These are phyloP conservation scores for Obba rivulosa DNA, from an alignment of 768 basidiomycete genomes.

Conservation along the genomic window DNA sequence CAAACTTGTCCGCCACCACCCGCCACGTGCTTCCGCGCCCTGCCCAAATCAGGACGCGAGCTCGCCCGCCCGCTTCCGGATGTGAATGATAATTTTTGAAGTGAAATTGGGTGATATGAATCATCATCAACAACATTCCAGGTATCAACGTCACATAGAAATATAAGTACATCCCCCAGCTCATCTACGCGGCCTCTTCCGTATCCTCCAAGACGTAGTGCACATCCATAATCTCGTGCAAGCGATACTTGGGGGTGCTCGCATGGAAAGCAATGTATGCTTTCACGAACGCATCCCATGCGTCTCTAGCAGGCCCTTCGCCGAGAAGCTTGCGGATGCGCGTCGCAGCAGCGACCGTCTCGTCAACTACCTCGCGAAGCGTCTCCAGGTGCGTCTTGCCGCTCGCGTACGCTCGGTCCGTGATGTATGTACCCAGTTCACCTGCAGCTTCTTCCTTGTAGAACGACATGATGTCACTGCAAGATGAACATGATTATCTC, in stretches of 20 bases:
- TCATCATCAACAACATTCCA: too few relatives aligned
- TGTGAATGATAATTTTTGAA: too few relatives aligned
- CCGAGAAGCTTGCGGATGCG: constrained; percentile 5
- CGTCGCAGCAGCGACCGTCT: constrained; percentile 17
- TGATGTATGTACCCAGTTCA: constrained; percentile 13
- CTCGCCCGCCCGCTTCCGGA: too few relatives aligned
- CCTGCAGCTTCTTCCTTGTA: constrained; percentile 14
- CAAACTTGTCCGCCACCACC: too few relatives aligned
- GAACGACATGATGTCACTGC: constrained; percentile 11
- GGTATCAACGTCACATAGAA: too few relatives aligned
- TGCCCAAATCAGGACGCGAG: too few relatives aligned
- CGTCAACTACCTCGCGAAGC: constrained; percentile 5
- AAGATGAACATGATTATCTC: not conserved
- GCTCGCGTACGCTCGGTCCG: constrained; percentile 8
- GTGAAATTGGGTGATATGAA: too few relatives aligned
- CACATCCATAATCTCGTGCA: constrained; percentile 5
- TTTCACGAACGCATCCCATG: constrained; percentile 14
- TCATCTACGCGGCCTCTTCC: too few relatives aligned
- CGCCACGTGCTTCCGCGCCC: too few relatives aligned
- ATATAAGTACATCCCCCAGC: too few relatives aligned
- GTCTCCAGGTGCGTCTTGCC: not conserved
- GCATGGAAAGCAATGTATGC: constrained; percentile 16
- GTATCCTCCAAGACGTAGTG: not conserved
- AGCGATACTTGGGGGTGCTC: constrained; percentile 3
- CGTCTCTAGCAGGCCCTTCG: constrained; percentile 6